Base-by-base conservation (phyloP, 768 basidiomycete genomes). In the Amanita brunnescens region DNA sequence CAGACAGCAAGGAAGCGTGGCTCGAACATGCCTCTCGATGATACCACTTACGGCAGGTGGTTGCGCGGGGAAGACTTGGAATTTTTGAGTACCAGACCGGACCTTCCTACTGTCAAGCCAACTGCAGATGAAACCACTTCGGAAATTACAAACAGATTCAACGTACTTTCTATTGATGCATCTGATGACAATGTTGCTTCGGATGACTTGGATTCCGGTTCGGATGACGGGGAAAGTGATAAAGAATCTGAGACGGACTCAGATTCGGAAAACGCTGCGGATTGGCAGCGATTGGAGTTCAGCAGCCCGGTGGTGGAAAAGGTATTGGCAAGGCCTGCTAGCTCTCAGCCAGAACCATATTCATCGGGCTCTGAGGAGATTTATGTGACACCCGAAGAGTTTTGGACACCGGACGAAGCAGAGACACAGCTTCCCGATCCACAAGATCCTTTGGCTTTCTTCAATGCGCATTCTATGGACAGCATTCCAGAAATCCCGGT, bases 1-100 rank as follows among this genome's bases (percentile, higher is more conserved):
- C 56, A 67, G 30, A 61, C 7, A 4, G 65, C 64, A 18, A 69
- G 70, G 1, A 55, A 53, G 47, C 47, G 47, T 23, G 52, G 58
- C 23, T 61, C 55, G 45, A 50, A 20, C n/a, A 23, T 49, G n/a
- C 44, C 33, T 6, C 54, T 58, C 9, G 67, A 69, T 43, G 32
- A 58, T 16, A 66, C 76, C 0, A 26, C 67, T 0, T 81, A 81
- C 55, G 71, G 68, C 0, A 80, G 76, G 52, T 85, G 83, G 83
- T 64, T 62, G 47, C 56, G 62, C 5, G 70, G 68, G 4, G 50
- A 58, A 0, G 82, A 85, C 57, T 49, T 83, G 2, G 64, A 62
- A 2, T 83, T 81, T 57, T 55, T 82, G 35, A 58, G 64, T 16
- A 32, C 39, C 42, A 32, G 52, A 14, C 21, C 34, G 16, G 47